Base-by-base conservation (phyloP, 306 rosid genomes). In the Echinosophora koreensis region DNA sequence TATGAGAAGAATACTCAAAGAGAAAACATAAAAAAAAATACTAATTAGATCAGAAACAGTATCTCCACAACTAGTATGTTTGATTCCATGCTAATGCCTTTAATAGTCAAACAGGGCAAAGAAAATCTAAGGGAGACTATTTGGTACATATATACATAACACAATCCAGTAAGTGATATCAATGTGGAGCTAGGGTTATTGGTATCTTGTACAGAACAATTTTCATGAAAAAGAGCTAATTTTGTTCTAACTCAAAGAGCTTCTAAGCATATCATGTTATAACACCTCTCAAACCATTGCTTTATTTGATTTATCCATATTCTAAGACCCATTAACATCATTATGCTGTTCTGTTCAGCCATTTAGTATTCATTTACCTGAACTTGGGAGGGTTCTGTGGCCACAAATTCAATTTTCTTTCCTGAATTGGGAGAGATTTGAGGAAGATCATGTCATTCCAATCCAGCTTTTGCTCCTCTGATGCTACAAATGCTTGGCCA, bases 361-460 rank as follows among this genome's bases (percentile, higher is more conserved):
- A 69, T 42, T 28, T 27, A 16, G 52, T 8, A 49, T 6, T 38
- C 18, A 61, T 32, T 34, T 62, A 86, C 90, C 86, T 84, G 74
- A 87, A 87, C 5, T 54, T 28, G 1, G 74, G 88, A 74, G 88
- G 90, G 28, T 81, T 87, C 70, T 87, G 80, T 17, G 90, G 88
- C 90, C 90, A 87, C 64, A 84, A 59, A 78, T 84, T 71, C 62
- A 84, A 66, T 7, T 84, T 81, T 64, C 88, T 71, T 32, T 52
- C 66, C 49, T 84, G 64, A 46, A 39, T 41, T 12, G 88, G 88
- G 22, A 78, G 78, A 76, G 80, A 69, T 70, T 78, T 77, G 60
- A 86, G 87, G 66, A 86, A 81, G 66, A 84, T 74, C 88, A 84
- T 83, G 80, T 87, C 90, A 81, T 84, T 87, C 90, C 90, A 87